Evolutionary conservation across 2,329 filamentous ascomycete genomes (phyloP), one percentile per base, ranked within the genome.

Genomic region (Cladosporium colombiae): DNA sequence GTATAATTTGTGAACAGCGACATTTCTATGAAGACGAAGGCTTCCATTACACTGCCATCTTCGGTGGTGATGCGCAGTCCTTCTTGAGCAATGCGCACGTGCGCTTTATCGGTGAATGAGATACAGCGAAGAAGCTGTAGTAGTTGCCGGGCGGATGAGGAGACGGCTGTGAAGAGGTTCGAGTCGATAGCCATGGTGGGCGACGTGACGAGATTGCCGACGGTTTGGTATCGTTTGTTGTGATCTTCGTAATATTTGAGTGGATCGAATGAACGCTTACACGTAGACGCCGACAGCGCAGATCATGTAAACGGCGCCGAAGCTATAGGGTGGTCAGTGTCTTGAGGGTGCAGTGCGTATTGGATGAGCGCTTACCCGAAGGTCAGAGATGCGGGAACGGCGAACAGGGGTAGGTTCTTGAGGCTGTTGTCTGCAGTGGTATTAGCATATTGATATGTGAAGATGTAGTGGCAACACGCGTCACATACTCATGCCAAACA

Each of bases 261-360:
- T 23, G 35, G 8, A 21, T 2, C 40, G 18, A 31, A 31, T 33
- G 5, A 23, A 11, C 74, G 65, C 18, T 81, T 87, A 99, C 79
- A 99, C 92, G 88, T 99, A 98, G 77, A 99, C 95, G 78, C 95
- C 95, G 78, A 95, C 95, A 67, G 93, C 95, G 81, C 95, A 99
- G 81, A 99, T 98, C 90, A 97, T 97, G 82, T 95, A 97, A 55
- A 99, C 93, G 60, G 94, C 90, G 73, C 95, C 95, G 79, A 97
- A 91, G 60, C 94, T 97, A 75, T 49, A 67, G 35, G 65, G 52
- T 37, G 23, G 66, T 72, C 50, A 67, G 53, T 44, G 23, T 53
- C 18, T 35, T 25, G 50, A 55, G 49, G 23, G 49, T n/a, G 27
- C 18, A 29, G 18, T 14, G 14, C 18, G 33, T 40, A 16, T 27